Base-by-base conservation (phyloP, 225 moss, liverwort and hornwort species). In the Bryoerythrophyllum caledonicum region DNA sequence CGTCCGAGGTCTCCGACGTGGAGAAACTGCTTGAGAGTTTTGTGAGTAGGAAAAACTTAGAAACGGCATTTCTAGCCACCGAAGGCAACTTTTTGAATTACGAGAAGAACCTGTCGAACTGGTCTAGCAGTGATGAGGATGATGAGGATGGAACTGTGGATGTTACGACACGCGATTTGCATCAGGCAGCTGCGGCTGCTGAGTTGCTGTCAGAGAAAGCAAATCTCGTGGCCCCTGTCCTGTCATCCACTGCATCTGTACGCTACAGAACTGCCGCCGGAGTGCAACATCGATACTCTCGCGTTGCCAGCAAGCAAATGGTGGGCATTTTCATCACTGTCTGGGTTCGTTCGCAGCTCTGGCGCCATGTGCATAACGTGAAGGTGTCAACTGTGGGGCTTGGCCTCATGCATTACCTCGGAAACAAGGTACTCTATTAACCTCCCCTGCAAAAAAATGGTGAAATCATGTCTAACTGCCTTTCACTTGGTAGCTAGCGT, bases 291-390 rank as follows among this genome's bases (percentile, higher is more conserved):
- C 83, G 83, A 19, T 93, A 81, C 71, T 84, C 84, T 40, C 79
- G 86, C 41, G 60, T 91, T 75, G 91, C 89, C 32, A 93, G 91
- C 68, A 93, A 93, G 72, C 91, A 93, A 78, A 93, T 93, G 93
- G 93, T 93, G 65, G 93, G 93, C 41, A 75, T 91, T 57, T 93
- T 93, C 60, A 81, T 93, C 28, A 85, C 87, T 54, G 81, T 93
- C 61, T 93, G 93, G 93, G 79, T 89, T 60, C 82, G 89, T 27
- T 70, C 89, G 15, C 79, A 82, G 41, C 91, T 93, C 46, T 82
- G 91, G 62, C 87, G 84, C 38, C 70, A 89, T 82, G 89, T 91
- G 28, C 91, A 93, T 57, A 89, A 93, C 32, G 86, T 93, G 20
- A 86, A 89, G 74, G 93, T 93, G 38, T 93, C 86, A 27, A 76